phyloP scores from a whole-genome alignment of 2,329 filamentous ascomycete genomes.

The Colletotrichum plurivorum region DNA sequence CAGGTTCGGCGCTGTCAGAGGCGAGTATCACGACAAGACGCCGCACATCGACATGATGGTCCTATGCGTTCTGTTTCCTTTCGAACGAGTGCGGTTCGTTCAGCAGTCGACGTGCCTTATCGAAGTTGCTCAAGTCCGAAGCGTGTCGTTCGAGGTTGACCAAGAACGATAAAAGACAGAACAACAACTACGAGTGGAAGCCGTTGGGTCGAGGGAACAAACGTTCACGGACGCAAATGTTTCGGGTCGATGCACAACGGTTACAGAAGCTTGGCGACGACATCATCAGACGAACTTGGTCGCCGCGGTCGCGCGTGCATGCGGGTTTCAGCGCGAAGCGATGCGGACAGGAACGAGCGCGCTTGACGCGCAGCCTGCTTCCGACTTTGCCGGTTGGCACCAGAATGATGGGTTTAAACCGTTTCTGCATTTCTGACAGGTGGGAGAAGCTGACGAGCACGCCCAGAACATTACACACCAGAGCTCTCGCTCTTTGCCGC shows the following conservation, averaged over 20 bases:
- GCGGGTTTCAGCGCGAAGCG: conserved; percentile 21
- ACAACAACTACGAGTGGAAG: background rate
- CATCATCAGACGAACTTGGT: conserved; percentile 19
- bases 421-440: conserved; percentile 3
- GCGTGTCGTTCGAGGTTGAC: background rate
- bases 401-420: background rate
- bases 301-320: conserved; percentile 10
- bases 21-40: background rate
- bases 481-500: conserved; percentile 15
- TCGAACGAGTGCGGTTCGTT: background rate
- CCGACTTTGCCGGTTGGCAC: background rate
- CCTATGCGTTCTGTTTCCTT: too few relatives aligned
- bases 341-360: conserved; percentile 7
- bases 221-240: conserved; percentile 22
- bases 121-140: background rate
- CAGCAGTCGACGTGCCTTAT: too few relatives aligned
- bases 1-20: conserved; percentile 23
- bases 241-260: conserved; percentile 22
- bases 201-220: background rate
- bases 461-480: conserved; percentile 8
- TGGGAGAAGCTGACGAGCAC: background rate
- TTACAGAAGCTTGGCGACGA: conserved; percentile 24
- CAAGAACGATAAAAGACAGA: background rate
- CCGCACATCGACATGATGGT: background rate
- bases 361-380: conserved; percentile 24